These are phyloP conservation scores for Aspergillus tubingensis DNA, from an alignment of 2,329 filamentous ascomycete species.

Conservation along the genomic window DNA sequence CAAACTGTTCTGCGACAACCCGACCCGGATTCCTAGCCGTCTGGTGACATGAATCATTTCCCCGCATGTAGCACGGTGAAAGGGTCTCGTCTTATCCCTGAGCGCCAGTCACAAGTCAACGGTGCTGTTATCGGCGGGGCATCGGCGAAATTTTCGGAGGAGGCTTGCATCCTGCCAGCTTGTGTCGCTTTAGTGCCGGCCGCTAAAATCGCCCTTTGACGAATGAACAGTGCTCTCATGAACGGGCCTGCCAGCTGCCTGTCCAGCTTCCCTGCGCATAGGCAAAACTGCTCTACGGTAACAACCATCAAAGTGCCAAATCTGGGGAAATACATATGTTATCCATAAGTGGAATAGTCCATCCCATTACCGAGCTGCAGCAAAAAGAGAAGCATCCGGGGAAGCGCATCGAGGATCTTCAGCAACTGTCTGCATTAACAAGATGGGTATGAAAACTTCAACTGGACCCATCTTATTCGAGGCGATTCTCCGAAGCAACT, in stretches of 20 bases:
- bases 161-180: neutral
- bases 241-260: neutral
- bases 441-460: neutral
- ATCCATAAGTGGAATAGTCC: neutral
- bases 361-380: neutral
- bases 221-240: neutral
- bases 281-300: neutral
- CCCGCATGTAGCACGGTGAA: constrained; percentile 4
- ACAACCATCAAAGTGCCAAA: neutral
- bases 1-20: neutral
- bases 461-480: neutral
- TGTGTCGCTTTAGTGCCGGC: neutral
- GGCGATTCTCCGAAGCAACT: neutral
- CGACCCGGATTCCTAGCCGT: neutral
- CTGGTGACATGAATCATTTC: neutral
- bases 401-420: constrained; percentile 2
- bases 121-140: constrained; percentile 23
- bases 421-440: neutral
- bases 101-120: constrained; percentile 6
- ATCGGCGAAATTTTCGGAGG: constrained; percentile 31
- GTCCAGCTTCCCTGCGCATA: neutral
- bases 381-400: neutral
- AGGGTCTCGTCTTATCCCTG: neutral
- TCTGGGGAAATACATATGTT: neutral
- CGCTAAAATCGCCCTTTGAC: neutral